Base-by-base conservation (phyloP, 192 early-diverging fungal species). In the Coemansia sp. region DNA sequence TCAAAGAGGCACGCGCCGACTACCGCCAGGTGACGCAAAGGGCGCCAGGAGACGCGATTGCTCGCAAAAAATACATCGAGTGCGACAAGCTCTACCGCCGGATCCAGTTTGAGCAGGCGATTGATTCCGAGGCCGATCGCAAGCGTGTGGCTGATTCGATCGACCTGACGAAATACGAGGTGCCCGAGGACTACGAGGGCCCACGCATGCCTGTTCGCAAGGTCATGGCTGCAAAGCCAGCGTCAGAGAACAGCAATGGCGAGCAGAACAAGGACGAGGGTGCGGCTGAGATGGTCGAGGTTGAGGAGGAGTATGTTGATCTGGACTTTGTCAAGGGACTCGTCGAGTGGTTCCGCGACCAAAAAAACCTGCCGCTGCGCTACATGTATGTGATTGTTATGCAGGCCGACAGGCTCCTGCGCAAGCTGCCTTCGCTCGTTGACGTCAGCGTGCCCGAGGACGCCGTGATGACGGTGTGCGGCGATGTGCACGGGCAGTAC, bases 401-500 rank as follows among this genome's bases (percentile, higher is more conserved):
- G 33, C 84, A 83, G 43, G 82, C 79, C 15, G 85, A 89, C 60
- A 67, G 81, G 45, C 69, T 86, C 30, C 87, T 99, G 66, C 79
- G 87, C 46, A 65, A 82, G 26, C 64, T 85, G 15, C 82, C 87
- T 15, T 87, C 91, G 26, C 80, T 99, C 37, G 85, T 95, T 15
- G 93, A 98, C 60, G 81, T 96, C 11, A 47, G 64, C 1, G 85
- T 99, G 19, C 91, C 94, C 10, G 67, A 77, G 18, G 83, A 80
- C 53, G 29, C 55, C 6, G 64, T 55, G 53, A 50, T 99, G 22
- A 99, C 93, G 5, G 90, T 99, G 14, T 97, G 95, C 65, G 97
- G 97, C 46, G 97, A 99, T 58, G 90, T 97, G 33, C 97, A 99
- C 58, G 97, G 92, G 1, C 97, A 99, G 81, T 99, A 83, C 78